Evolutionary conservation across 2,329 filamentous ascomycete genomes (phyloP), one percentile per base, ranked within the genome.

Genomic region (Dactylonectria estremocensis): DNA sequence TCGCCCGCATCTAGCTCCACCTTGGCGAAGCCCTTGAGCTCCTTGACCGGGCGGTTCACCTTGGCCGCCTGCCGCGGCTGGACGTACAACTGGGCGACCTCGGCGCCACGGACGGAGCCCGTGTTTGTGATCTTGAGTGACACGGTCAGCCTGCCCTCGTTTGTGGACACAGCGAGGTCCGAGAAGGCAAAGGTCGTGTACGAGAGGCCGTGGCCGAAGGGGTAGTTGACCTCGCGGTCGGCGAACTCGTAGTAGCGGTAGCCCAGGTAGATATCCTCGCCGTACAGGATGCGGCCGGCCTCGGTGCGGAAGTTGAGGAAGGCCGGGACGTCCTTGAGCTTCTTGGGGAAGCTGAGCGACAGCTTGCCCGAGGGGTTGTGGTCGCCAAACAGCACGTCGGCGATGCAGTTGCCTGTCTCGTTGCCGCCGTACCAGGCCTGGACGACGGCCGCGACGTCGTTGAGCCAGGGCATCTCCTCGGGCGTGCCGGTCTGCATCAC

Each of bases 391-490:
- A 95, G 84, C 1, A 95, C 86, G 71, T 95, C 93, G 0, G 92
- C 93, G 68, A 97, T 91, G 11, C 90, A 91, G 76, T 95, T 94
- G 6, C 93, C 94, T 5, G 91, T 92, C 82, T 96, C 93, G 75
- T 96, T 94, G n/a, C 94, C 93, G 67, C 93, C 92, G 75, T 95
- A 96, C 93, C 93, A 96, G 8, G 93, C 93, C 75, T 95, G 92
- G 1, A 95, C 77, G 2, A 95, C 83, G 2, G 90, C 88, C 8
- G 81, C 78, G 2, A 88, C 87, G 35, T 85, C 80, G 16, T 83
- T 77, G 1, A 88, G 83, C 91, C 91, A 93, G 1, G 92, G 91
- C 90, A 94, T 91, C 61, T 87, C 85, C 24, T 93, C 87, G 0
- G 93, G 93, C 0, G 92, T 94, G 40, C 93, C 93, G 0, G 92